Base-by-base conservation (phyloP, 139 green algal genomes). In the Closterium sp. region DNA sequence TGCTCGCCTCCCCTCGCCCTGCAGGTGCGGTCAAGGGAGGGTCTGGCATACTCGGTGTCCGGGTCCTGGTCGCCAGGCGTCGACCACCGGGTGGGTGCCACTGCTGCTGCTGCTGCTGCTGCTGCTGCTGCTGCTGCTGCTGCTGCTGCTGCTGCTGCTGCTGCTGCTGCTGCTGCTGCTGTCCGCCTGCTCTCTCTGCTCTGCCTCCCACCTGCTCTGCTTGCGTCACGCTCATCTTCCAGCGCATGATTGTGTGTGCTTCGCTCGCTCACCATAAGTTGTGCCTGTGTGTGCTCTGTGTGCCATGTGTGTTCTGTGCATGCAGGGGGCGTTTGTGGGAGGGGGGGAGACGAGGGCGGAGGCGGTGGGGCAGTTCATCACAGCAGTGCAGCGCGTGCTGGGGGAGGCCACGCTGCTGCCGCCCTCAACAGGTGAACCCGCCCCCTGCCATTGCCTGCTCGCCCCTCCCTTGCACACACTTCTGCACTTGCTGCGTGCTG, bases 1-100 rank as follows among this genome's bases (percentile, higher is more conserved):
- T 50, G 38, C 38, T 27, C 17, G 13, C 62, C 62, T 24, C 62
- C 17, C 19, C 62, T 79, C 62, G 13, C 62, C 62, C 10, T 4
- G 24, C 30, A 95, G 91, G 87, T 95, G 31, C 92, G 92, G 2
- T 92, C 92, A 5, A 62, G 70, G 13, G 70, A 94, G 89, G 92
- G 90, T 17, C 92, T 95, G 24, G 92, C 91, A 7, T 95, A 95
- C 91, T 92, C 92, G 17, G 91, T 94, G 29, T 94, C 70, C 1
- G 91, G 88, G 2, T 30, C 34, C 0, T 94, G 88, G 88, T 84
- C 84, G 30, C 91, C 91, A 32, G 87, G 31, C 42, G 27, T 93
- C 10, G 34, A 93, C 27, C 91, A 93, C 42, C 85, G 85, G 85
- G 91, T 93, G 31, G 10, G 91, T 79, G 62, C 62, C 62, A 13